These are phyloP conservation scores for Orbilia ellipsospora DNA, from an alignment of 2,329 filamentous ascomycete species.

Conservation along the genomic window DNA sequence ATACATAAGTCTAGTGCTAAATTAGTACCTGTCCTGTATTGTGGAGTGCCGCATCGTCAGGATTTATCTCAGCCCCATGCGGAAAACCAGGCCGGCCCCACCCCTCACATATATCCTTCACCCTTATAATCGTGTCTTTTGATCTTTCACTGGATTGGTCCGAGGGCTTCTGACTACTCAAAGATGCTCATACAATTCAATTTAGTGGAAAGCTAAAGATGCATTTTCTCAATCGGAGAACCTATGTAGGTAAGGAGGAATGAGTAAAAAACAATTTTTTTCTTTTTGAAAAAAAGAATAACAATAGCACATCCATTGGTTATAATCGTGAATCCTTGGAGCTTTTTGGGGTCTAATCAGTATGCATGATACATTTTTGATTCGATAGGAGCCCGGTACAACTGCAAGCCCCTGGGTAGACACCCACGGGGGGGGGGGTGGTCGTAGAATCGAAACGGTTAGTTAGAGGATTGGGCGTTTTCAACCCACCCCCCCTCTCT, in stretches of 20 bases:
- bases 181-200: neutral
- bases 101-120: slow-evolving; percentile 12
- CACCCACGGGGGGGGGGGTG: slow-evolving; percentile 10
- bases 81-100: slow-evolving; percentile 20
- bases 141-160: slow-evolving; percentile 17
- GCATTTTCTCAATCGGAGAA: slow-evolving; percentile 5
- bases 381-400: slow-evolving; percentile 32
- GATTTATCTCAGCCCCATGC: slow-evolving; percentile 24
- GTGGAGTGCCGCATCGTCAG: neutral
- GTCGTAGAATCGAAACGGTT: slow-evolving; percentile 6
- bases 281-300: slow-evolving; percentile 1
- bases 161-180: neutral
- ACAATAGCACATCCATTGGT: slow-evolving; percentile 19
- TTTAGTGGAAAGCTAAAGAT: neutral
- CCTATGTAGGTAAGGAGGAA: slow-evolving; percentile 4
- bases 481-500: slow-evolving; percentile 8
- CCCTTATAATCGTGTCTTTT: slow-evolving; percentile 12
- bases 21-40: slow-evolving; percentile 4
- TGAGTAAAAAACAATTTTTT: no score
- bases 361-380: slow-evolving; percentile 9
- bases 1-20: slow-evolving; percentile 6
- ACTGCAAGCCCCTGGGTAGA: slow-evolving; percentile 7
- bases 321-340: slow-evolving; percentile 37
- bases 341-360: slow-evolving; percentile 12
- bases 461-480: slow-evolving; percentile 1